Percentiles rank a stretch among this genome's conserved stretches.
These are phyloP conservation scores for Candida sanyaensis DNA, from an alignment of 1,139 yeast genomes.

Conservation along the genomic window DNA sequence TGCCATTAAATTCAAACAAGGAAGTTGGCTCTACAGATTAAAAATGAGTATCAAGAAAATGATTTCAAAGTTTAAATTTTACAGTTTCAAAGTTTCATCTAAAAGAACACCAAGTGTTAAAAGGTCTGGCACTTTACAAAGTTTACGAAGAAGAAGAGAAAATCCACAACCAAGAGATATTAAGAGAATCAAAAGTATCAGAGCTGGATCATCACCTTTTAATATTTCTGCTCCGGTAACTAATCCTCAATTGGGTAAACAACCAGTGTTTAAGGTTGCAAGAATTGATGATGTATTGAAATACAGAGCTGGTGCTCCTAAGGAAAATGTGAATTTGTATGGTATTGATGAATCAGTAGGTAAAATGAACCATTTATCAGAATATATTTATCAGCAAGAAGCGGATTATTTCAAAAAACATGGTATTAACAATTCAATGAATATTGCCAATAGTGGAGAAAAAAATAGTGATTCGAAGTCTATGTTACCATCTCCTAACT, in stretches of 20 bases:
- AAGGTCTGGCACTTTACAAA: conserved; percentile 14
- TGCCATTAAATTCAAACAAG: conserved; percentile 39
- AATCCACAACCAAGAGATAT: conserved; percentile 20
- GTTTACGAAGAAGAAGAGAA: conserved; percentile 20
- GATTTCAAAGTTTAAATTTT: conserved; percentile 25
- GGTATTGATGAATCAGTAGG: conserved; percentile 13
- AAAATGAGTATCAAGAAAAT: conserved; percentile 27
- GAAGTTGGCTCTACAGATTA: conserved; percentile 33
- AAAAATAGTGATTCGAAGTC: background rate
- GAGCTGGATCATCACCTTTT: background rate
- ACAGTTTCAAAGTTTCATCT: conserved; percentile 31
- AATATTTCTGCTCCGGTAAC: conserved; percentile 12
- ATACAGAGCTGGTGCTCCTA: conserved; percentile 30
- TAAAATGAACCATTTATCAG: conserved; percentile 25
- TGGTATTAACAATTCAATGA: background rate
- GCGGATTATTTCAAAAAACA: conserved; percentile 3
- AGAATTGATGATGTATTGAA: conserved; percentile 29
- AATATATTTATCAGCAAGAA: conserved; percentile 34
- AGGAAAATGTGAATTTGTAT: conserved; percentile 17
- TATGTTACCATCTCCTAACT: conserved; percentile 10
- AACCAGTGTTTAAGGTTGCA: conserved; percentile 14
- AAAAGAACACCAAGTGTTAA: conserved; percentile 22
- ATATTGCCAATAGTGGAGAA: background rate
- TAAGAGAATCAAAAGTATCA: conserved; percentile 8
- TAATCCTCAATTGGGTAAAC: conserved; percentile 32